These are phyloP conservation scores for Komagataella populi DNA, from an alignment of 805 yeast species.

Conservation along the genomic window DNA sequence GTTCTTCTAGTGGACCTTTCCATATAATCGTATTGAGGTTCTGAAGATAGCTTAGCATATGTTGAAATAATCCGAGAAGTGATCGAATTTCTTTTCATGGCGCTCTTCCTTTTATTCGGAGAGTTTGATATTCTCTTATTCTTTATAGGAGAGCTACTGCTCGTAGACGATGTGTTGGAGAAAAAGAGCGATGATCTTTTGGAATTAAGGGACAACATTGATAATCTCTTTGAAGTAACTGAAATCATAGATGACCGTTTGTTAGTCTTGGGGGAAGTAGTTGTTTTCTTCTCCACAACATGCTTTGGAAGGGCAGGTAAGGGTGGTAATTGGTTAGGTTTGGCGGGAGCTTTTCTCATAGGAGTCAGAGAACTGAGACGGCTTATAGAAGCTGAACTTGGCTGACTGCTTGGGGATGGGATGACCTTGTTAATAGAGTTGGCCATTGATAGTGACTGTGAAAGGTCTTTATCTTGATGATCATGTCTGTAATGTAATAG, in stretches of 20 bases:
- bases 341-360: slow-evolving; percentile 8
- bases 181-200: slow-evolving; percentile 11
- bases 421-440: background rate
- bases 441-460: background rate
- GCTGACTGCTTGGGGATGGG: slow-evolving; percentile 6
- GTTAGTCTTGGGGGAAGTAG: slow-evolving; percentile 9
- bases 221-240: slow-evolving; percentile 5
- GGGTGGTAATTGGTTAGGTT: background rate
- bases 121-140: slow-evolving; percentile 2
- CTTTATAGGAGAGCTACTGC: slow-evolving; percentile 23
- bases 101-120: slow-evolving; percentile 10
- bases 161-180: slow-evolving; percentile 2
- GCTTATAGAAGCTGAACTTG: background rate
- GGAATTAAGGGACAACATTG: slow-evolving; percentile 9
- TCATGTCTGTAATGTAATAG: slow-evolving; percentile 22
- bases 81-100: slow-evolving; percentile 51
- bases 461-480: slow-evolving; percentile 8
- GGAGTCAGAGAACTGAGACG: slow-evolving; percentile 10
- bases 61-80: slow-evolving; percentile 60
- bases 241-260: background rate
- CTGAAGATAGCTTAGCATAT: slow-evolving; percentile 55
- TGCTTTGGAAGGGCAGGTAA: slow-evolving; percentile 7
- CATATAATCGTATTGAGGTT: slow-evolving; percentile 54
- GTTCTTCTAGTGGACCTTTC: slow-evolving; percentile 66
- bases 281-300: slow-evolving; percentile 7